phyloP scores from a whole-genome alignment of 768 basidiomycete species.

The Nidula microcarpa region DNA sequence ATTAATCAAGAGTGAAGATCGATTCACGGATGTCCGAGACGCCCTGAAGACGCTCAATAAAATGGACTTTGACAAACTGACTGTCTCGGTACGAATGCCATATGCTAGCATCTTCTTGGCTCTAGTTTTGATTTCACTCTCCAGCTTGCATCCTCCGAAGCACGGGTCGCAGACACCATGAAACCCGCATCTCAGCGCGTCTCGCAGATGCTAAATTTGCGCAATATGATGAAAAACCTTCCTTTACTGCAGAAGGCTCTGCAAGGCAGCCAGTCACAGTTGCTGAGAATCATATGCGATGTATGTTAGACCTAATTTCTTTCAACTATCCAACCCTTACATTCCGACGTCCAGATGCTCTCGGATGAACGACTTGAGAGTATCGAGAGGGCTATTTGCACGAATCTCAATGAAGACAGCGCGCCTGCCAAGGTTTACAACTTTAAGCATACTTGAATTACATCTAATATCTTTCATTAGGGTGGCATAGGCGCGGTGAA shows the following conservation, averaged over 20 bases:
- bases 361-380: conserved; percentile 65
- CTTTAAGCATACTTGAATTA: not conserved
- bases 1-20: conserved; percentile 72
- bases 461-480: conserved; percentile 25
- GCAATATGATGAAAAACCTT: conserved; percentile 65
- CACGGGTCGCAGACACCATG: conserved; percentile 45
- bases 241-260: conserved; percentile 64
- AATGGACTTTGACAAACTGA: conserved; percentile 86
- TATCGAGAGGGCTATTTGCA: conserved; percentile 57
- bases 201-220: conserved; percentile 75
- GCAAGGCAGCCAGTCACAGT: conserved; percentile 47
- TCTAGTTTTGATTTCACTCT: not conserved
- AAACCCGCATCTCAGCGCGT: conserved; percentile 70
- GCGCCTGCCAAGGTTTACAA: conserved; percentile 50
- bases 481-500: conserved; percentile 73
- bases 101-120: not conserved
- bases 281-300: conserved; percentile 60
- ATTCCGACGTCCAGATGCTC: conserved; percentile 50
- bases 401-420: conserved; percentile 72
- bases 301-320: conserved; percentile 28
- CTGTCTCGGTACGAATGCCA: conserved; percentile 49
- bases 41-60: conserved; percentile 72
- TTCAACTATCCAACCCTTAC: not conserved
- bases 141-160: conserved; percentile 67
- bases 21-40: conserved; percentile 62